Evolutionary conservation across 202 grass and related monocot species (phyloP), one percentile per base, ranked within the genome.

Genomic region (Brachypodium distachyon): DNA sequence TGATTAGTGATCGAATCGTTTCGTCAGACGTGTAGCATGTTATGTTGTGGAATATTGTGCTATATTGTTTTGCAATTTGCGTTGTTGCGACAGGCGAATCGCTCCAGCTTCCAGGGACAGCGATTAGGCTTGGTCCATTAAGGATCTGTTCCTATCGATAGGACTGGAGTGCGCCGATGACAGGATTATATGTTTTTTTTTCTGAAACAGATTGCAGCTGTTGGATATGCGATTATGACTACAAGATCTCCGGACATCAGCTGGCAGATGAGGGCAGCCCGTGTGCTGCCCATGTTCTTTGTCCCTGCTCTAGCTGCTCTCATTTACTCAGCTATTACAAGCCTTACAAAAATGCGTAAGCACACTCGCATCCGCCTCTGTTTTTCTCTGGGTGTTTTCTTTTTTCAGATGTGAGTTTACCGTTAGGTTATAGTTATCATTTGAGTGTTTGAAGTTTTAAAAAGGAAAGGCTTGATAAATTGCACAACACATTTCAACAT

Each of bases 271-370:
- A 95, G 87, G 50, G 78, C 89, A 71, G 44, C 80, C 23, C 73
- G 87, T 53, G 80, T 93, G 72, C 63, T 99, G 25, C 87, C 96
- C 37, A 88, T 99, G 87, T 82, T 93, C 63, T 23, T 87, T 56
- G 65, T 99, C 54, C 92, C 96, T 81, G 85, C 46, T 76, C 73
- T 96, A 46, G 88, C 85, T 81, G 85, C 80, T 84, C 46, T 89
- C 25, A 68, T 84, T n/a, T 99, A 91, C 55, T 93, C 81, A 23
- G 33, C 80, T 55, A 77, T 99, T 77, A 78, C 82, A 85, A 87
- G 83, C 68, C 51, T 99, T 53, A 57, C 83, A 16, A 93, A 89
- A 82, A 83, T 92, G 54, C 77, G 92, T 99, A 90, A 91, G 84
- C 83, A 38, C 31, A 70, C 6, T 46, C 4, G 57, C 62, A 37